phyloP scores from a whole-genome alignment of 345 rosid species.

The Fremontodendron californicum region DNA sequence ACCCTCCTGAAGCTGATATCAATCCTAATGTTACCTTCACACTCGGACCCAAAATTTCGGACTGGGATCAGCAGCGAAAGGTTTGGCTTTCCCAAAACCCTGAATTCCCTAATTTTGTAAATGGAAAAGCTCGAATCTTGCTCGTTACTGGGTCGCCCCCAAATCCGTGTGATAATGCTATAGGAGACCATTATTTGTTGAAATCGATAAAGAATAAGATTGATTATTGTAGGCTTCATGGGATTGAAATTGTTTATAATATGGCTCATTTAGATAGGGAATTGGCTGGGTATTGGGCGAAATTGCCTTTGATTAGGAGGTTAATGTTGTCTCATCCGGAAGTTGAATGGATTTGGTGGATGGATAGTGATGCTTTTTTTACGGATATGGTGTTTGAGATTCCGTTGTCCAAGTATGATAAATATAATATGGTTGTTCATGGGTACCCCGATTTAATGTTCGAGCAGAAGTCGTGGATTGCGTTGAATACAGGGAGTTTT shows the following conservation, averaged over 20 bases:
- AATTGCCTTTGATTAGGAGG: conserved; percentile 79
- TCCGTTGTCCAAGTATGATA: conserved; percentile 52
- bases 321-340: conserved; percentile 93
- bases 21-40: conserved; percentile 62
- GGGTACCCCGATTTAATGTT: conserved; percentile 90
- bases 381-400: conserved; percentile 93
- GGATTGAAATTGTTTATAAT: conserved; percentile 93
- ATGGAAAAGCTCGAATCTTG: conserved; percentile 66
- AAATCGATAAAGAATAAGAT: conserved; percentile 89
- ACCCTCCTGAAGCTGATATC: conserved; percentile 43
- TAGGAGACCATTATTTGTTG: conserved; percentile 86
- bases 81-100: conserved; percentile 61
- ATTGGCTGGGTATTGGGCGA: conserved; percentile 95
- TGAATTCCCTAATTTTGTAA: conserved; percentile 60
- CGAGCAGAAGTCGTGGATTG: conserved; percentile 88
- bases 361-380: conserved; percentile 97
- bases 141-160: conserved; percentile 88
- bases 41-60: conserved; percentile 67
- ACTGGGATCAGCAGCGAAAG: conserved; percentile 69
- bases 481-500: conserved; percentile 92
- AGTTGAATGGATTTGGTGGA: conserved; percentile 98
- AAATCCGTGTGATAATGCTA: conserved; percentile 83
- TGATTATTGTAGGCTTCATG: conserved; percentile 93
- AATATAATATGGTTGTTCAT: conserved; percentile 79
- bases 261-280: conserved; percentile 96